phyloP scores from a whole-genome alignment of 495 filamentous ascomycete species.

The Durotheca rogersii region DNA sequence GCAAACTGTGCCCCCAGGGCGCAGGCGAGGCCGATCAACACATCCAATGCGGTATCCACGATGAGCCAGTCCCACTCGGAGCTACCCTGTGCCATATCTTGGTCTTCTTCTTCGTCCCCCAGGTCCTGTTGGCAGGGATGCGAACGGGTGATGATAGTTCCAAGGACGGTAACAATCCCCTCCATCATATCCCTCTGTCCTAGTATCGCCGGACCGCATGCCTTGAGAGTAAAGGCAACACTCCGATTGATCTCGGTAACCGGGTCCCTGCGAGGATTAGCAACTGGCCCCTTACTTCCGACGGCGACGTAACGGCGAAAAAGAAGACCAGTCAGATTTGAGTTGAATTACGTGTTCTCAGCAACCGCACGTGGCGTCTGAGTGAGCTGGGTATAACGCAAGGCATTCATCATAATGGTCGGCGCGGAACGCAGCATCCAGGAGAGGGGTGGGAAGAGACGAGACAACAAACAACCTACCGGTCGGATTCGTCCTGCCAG shows the following conservation, averaged over 20 bases:
- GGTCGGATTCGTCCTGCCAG: constrained; percentile 88
- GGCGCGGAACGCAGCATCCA: constrained; percentile 11
- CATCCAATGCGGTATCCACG: constrained; percentile 90
- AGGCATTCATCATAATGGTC: constrained; percentile 74
- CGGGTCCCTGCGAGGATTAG: constrained; percentile 65
- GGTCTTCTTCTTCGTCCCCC: constrained; percentile 70
- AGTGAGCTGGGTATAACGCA: constrained; percentile 99
- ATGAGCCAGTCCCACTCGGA: constrained; percentile 98
- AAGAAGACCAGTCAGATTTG: constrained; percentile 49
- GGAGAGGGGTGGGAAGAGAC: constrained; percentile 18
- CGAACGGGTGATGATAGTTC: constrained; percentile 78
- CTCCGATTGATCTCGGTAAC: constrained; percentile 96
- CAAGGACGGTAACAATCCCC: constrained; percentile 60
- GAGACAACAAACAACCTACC: constrained; percentile 78
- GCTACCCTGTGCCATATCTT: constrained; percentile 70
- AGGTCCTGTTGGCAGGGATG: constrained; percentile 93
- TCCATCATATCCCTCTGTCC: constrained; percentile 60
- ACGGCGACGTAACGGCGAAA: constrained; percentile 5
- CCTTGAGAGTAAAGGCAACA: constrained; percentile 87
- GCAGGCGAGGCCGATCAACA: constrained; percentile 75
- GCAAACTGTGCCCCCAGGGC: constrained; percentile 79
- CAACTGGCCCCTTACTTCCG: constrained; percentile 17
- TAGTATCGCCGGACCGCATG: constrained; percentile 85
- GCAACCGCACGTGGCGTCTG: constrained; percentile 84
- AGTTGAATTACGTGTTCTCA: constrained; percentile 73